A percentile compares a stretch with the other conserved stretches of the same genome.
These are phyloP conservation scores for Sphaerulina populicola DNA, from an alignment of 2,329 filamentous ascomycete genomes.

Conservation along the genomic window DNA sequence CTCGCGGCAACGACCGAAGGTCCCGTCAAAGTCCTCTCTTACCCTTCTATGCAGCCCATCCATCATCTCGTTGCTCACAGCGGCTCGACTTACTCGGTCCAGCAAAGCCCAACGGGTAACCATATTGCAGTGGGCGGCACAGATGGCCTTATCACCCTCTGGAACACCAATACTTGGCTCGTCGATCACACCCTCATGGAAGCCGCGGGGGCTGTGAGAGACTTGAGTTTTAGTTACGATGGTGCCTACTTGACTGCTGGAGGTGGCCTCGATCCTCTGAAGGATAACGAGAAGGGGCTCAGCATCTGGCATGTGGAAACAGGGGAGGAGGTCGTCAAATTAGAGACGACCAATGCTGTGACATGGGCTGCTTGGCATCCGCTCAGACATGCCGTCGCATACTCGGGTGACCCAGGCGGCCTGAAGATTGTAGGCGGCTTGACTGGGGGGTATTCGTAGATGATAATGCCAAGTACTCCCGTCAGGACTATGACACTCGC, in stretches of 20 bases:
- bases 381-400: slow-evolving; percentile 63
- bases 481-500: too few relatives aligned
- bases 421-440: slow-evolving; percentile 56
- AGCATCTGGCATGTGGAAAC: slow-evolving; percentile 65
- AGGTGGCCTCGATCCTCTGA: slow-evolving; percentile 36
- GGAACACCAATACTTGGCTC: slow-evolving; percentile 71
- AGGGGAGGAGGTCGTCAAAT: slow-evolving; percentile 62
- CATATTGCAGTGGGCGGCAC: slow-evolving; percentile 67
- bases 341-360: slow-evolving; percentile 58
- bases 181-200: slow-evolving; percentile 62
- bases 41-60: slow-evolving; percentile 50
- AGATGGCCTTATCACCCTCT: slow-evolving; percentile 66
- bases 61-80: slow-evolving; percentile 63
- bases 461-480: neutral
- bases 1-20: slow-evolving; percentile 65
- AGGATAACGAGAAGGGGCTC: slow-evolving; percentile 60
- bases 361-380: slow-evolving; percentile 69
- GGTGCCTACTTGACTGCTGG: slow-evolving; percentile 66
- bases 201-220: slow-evolving; percentile 59
- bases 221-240: slow-evolving; percentile 69
- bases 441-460: slow-evolving; percentile 8
- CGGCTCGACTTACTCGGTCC: slow-evolving; percentile 59
- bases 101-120: slow-evolving; percentile 61
- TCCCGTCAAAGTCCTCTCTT: slow-evolving; percentile 60
- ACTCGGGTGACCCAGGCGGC: slow-evolving; percentile 57